Base-by-base conservation (phyloP, 2,329 filamentous ascomycete species). In the Myrmaecium sp. region DNA sequence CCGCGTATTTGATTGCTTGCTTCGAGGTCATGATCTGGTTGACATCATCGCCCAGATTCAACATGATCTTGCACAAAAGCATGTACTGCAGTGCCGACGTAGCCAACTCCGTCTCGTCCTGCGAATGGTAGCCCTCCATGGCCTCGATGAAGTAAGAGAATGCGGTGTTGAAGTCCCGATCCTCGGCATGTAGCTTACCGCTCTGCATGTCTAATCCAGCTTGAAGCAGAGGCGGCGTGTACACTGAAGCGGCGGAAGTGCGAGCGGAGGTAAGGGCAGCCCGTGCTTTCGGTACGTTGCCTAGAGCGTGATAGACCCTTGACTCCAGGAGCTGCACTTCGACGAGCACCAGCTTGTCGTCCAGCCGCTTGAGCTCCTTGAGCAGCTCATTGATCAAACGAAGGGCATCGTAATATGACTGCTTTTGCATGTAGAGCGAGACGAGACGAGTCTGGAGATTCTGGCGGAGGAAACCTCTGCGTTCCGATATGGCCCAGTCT, bases 101-200 rank as follows among this genome's bases (percentile, higher is more conserved):
- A n/a, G 91, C 89, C 57, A 84, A 83, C 36, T 66, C 60, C 20
- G 74, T 62, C 49, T 93, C 83, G 40, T 98, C 89, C 52, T 92
- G 83, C 24, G 76, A 75, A 57, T 89, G 82, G 57, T 95, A 98
- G 33, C 89, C 89, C 51, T 98, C 89, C 36, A 98, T 72, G 3
- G 91, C 89, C 60, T 98, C 89, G 54, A 98, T 95, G 56, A 98
- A 98, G 66, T 98, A 98, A 26, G 84, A 94, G 57, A 79, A 98
- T 26, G 89, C 82, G 14, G 89, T 98, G 62, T 91, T 94, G 68
- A 98, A 98, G 60, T 98, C 91, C 59, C 83, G 80, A 52, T 98
- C 89, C 58, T 98, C 91, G 14, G 89, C 89, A 54, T 98, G 91
- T 32, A 98, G 71, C 77, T 95, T 95, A 39, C 89, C 91, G 37